Evolutionary conservation across 495 filamentous ascomycete species (phyloP).

Genomic region (Talaromyces stipitatus): DNA sequence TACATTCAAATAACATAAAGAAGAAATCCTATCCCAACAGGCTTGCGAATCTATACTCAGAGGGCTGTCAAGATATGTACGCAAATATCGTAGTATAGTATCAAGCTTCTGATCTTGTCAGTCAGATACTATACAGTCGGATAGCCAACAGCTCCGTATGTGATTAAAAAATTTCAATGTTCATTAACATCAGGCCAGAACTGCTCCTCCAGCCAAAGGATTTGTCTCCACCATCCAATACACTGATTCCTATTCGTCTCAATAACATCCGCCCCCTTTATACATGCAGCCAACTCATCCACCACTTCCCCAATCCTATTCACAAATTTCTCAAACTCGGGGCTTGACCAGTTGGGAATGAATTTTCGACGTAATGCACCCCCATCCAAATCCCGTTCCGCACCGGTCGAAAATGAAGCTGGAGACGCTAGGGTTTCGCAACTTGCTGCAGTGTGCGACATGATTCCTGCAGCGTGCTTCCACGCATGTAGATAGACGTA

Average conservation of each 20-base stretch:
- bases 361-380: constrained; percentile 54
- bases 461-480: constrained; percentile 42
- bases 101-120: too few species aligned
- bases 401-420: constrained; percentile 1
- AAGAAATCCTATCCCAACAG: too few species aligned
- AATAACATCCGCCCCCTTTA: constrained; percentile 30
- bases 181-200: constrained; percentile 36
- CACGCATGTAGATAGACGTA: constrained; percentile 53
- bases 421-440: not conserved
- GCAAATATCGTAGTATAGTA: too few species aligned
- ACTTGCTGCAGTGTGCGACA: constrained; percentile 8
- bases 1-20: too few species aligned
- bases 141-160: not conserved
- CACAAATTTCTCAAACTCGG: constrained; percentile 53
- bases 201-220: constrained; percentile 44
- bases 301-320: constrained; percentile 27
- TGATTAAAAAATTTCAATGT: not conserved
- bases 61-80: too few species aligned
- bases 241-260: constrained; percentile 25
- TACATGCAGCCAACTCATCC: constrained; percentile 34
- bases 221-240: constrained; percentile 43
- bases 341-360: constrained; percentile 59
- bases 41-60: too few species aligned
- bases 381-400: constrained; percentile 33
- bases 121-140: not conserved